Evolutionary conservation across 176 grass and related monocot species (phyloP).

Genomic region (Hordeum marinum): DNA sequence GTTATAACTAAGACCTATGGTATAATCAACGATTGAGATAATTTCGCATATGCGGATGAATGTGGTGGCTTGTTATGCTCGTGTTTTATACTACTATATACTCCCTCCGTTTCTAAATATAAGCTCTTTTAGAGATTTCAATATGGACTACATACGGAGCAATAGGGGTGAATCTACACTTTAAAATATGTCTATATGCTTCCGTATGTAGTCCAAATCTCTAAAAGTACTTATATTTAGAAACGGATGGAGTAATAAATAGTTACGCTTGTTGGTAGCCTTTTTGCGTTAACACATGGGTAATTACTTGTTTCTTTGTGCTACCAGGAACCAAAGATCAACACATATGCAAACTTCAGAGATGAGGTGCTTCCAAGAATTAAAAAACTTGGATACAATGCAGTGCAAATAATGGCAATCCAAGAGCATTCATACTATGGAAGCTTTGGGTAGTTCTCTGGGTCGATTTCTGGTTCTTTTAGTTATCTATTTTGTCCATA

Average conservation of each 20-base stretch:
- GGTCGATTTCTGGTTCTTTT: not conserved
- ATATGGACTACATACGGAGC: too few relatives aligned
- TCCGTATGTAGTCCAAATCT: too few relatives aligned
- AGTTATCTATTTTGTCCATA: not conserved
- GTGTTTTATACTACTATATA: not conserved
- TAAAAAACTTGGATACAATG: slow-evolving; percentile 96
- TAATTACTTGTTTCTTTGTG: slow-evolving; percentile 13
- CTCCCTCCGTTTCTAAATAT: too few relatives aligned
- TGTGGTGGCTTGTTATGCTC: not conserved
- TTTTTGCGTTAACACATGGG: slow-evolving; percentile 14
- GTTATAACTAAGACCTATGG: too few relatives aligned
- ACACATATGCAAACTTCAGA: slow-evolving; percentile 90
- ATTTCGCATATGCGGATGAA: too few relatives aligned
- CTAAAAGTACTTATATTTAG: too few relatives aligned
- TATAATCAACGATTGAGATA: too few relatives aligned
- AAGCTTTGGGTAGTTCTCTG: slow-evolving; percentile 78
- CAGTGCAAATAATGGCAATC: slow-evolving; percentile 99
- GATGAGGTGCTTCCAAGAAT: slow-evolving; percentile 94
- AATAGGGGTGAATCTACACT: too few relatives aligned
- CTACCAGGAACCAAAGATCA: slow-evolving; percentile 83
- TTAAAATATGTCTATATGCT: too few relatives aligned
- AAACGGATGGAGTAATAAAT: too few relatives aligned
- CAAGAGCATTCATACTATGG: slow-evolving; percentile 97
- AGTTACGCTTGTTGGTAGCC: not conserved
- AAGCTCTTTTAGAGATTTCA: too few relatives aligned